Base-by-base conservation (phyloP, 768 basidiomycete genomes). In the Boletus rubroflammeus region DNA sequence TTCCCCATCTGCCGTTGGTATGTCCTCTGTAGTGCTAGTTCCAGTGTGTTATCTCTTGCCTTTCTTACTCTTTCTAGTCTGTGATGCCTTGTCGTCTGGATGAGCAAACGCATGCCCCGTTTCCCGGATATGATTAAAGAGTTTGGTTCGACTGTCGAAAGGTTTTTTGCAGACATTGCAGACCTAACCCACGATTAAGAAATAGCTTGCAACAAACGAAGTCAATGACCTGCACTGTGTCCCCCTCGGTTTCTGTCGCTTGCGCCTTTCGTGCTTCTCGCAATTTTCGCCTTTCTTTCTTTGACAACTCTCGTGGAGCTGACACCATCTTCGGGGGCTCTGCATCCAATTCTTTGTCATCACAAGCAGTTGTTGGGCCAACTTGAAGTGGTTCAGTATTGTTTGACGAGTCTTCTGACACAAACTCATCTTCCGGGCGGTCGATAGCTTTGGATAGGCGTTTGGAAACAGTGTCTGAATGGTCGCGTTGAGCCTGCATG, bases 211-310 rank as follows among this genome's bases (percentile, higher is more conserved):
- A 44, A 53, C 28, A 47, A 47, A 38, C 2, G 14, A 31, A 31
- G 50, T 8, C 15, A 55, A 58, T 41, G 42, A 47, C 67, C 50
- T 61, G 59, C 17, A 32, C 11, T 14, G 17, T 5, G 36, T 23
- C 40, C 39, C 26, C 51, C 21, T 42, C 42, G 10, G 45, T 17
- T 28, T 54, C 55, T 21, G 55, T 43, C 15, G 47, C 52, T 39
- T 59, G 53, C 6, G 73, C 77, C 67, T 87, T 92, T 75, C 85
- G 91, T 44, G 81, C 76, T 67, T 96, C 90, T 44, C 83, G 78
- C 17, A 86, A 85, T 46, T 85, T 79, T 44, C 95, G 75, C 69
- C 86, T 92, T 31, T 97, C 92, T 54, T 82, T 83, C 71, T 97
- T 98, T 6, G 91, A 82, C 55, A 80, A 59, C 54, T 71, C 74